A percentile compares a stretch with the other conserved stretches of the same genome.
Evolutionary conservation across 78 protist genomes (phyloP).

Genomic region (Dictyostelium citrinum): DNA sequence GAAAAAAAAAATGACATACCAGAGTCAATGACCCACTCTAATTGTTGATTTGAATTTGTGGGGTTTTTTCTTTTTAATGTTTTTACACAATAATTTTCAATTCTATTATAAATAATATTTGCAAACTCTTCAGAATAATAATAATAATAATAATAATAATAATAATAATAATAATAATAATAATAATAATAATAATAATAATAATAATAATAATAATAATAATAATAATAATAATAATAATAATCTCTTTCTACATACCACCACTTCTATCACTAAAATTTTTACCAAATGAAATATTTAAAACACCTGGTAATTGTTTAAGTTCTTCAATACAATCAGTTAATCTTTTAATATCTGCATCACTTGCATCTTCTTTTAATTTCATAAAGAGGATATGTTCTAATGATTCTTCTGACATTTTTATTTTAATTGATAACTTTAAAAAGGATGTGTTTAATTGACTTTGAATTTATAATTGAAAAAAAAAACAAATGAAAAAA

Average conservation of each 20-base stretch:
- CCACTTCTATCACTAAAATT: conserved; percentile 40
- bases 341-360: neutral
- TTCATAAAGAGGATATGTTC: conserved; percentile 67
- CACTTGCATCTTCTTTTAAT: conserved; percentile 21
- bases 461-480: no score
- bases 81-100: neutral
- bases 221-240: no score
- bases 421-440: no score
- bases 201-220: no score
- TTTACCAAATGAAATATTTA: conserved; percentile 47
- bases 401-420: conserved; percentile 4
- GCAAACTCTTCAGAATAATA: neutral
- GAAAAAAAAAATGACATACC: neutral
- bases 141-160: no score
- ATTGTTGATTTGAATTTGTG: neutral
- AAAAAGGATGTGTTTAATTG: no score
- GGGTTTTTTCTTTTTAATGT: neutral
- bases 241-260: conserved; percentile 59
- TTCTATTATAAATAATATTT: neutral
- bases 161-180: no score
- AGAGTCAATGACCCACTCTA: neutral
- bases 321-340: conserved; percentile 23
- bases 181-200: no score
- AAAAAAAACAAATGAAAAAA: neutral
- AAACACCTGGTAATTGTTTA: conserved; percentile 31